Conservation (phyloP, 805 yeast species). For the Naumovozyma dairenensis region DNA sequence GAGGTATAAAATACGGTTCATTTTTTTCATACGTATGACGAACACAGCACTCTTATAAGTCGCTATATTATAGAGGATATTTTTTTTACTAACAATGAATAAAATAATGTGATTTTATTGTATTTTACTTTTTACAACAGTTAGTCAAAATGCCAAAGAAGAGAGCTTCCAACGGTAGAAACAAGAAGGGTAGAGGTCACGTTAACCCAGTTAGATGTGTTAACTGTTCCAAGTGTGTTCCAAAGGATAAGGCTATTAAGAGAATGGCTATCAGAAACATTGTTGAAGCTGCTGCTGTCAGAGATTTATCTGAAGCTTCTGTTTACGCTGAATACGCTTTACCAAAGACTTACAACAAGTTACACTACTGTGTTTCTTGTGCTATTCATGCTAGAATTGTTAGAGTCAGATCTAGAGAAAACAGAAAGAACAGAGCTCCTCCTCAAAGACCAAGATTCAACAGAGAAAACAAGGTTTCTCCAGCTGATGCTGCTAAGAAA, state of each 20-base stretch:
- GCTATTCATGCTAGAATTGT: slow-evolving; percentile 99
- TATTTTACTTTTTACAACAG: neutral
- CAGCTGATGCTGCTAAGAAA: slow-evolving; percentile 95
- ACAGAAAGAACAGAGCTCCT: slow-evolving; percentile 98
- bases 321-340: slow-evolving; percentile 98
- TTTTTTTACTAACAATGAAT: neutral
- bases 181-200: slow-evolving; percentile 99
- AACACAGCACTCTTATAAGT: too few species aligned
- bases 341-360: slow-evolving; percentile 99
- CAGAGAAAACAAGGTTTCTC: slow-evolving; percentile 91
- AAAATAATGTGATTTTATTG: neutral
- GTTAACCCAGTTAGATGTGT: slow-evolving; percentile 99
- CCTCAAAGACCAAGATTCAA: slow-evolving; percentile 98
- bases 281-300: slow-evolving; percentile 99
- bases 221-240: slow-evolving; percentile 99
- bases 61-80: too few species aligned
- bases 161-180: slow-evolving; percentile 99
- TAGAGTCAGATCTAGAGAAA: slow-evolving; percentile 98
- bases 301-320: slow-evolving; percentile 99
- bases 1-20: too few species aligned
- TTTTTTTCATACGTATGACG: too few species aligned
- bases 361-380: slow-evolving; percentile 99
- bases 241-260: slow-evolving; percentile 99
- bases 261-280: slow-evolving; percentile 99
- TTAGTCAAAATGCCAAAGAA: slow-evolving; percentile 86